Conservation (phyloP, 306 rosid genomes). For the Fragaria iinumae region DNA sequence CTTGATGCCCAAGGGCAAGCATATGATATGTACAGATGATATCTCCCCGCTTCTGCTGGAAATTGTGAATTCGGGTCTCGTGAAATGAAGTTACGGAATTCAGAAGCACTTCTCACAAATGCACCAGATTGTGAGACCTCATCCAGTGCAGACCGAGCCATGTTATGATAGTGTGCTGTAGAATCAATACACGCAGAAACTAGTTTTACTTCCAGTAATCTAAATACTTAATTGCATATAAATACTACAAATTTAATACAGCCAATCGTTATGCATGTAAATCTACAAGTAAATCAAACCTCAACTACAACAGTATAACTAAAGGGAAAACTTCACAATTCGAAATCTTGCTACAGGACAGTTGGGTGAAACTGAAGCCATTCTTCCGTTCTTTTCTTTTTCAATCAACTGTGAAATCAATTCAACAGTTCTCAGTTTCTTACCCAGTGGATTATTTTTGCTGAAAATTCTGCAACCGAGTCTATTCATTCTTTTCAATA, state of each 20-base stretch:
- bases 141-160: slow-evolving; percentile 75
- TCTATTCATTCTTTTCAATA: slow-evolving; percentile 4
- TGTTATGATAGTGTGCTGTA: slow-evolving; percentile 42
- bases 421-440: neutral
- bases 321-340: neutral
- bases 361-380: neutral
- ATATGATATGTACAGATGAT: slow-evolving; percentile 84
- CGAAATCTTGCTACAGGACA: neutral
- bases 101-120: slow-evolving; percentile 76
- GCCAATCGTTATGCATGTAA: neutral
- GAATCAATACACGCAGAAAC: slow-evolving; percentile 17
- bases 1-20: slow-evolving; percentile 98
- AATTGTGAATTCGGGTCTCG: slow-evolving; percentile 53
- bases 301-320: neutral
- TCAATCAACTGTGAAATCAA: neutral
- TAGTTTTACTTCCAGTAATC: neutral
- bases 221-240: neutral
- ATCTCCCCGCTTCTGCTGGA: slow-evolving; percentile 77
- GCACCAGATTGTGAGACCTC: slow-evolving; percentile 80
- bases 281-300: neutral
- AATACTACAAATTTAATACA: neutral
- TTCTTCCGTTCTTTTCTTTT: neutral
- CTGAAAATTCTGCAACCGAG: neutral
- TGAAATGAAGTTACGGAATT: slow-evolving; percentile 61
- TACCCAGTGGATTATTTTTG: slow-evolving; percentile 7